Evolutionary conservation across 1,139 yeast species (phyloP).

Genomic region (Pichia sp.): DNA sequence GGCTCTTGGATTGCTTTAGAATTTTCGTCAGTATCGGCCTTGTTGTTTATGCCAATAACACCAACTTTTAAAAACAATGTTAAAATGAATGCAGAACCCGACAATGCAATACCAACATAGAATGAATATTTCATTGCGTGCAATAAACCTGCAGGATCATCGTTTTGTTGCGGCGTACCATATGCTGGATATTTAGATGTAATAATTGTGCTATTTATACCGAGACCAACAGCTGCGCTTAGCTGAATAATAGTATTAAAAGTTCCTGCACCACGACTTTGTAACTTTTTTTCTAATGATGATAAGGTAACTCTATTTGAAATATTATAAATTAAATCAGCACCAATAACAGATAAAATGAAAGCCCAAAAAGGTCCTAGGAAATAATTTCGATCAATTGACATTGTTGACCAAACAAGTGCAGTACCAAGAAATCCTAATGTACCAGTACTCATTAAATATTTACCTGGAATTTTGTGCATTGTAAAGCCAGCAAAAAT

Average conservation of each 20-base stretch:
- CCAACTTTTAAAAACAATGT: conserved; percentile 36
- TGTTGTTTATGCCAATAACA: conserved; percentile 19
- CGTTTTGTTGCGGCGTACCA: conserved; percentile 25
- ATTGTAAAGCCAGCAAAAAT: conserved; percentile 38
- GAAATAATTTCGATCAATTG: conserved; percentile 33
- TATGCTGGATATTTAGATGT: conserved; percentile 30
- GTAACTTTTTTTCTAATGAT: conserved; percentile 33
- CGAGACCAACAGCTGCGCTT: conserved; percentile 36
- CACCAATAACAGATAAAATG: conserved; percentile 36
- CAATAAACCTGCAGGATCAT: conserved; percentile 25
- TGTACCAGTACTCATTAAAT: conserved; percentile 33
- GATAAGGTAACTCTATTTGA: conserved; percentile 36
- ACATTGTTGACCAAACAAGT: conserved; percentile 36
- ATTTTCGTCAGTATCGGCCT: too few species aligned
- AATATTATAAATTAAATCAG: conserved; percentile 40
- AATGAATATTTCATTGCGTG: conserved; percentile 35
- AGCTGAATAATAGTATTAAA: conserved; percentile 38
- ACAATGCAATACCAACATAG: conserved; percentile 36
- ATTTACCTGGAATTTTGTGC: conserved; percentile 36
- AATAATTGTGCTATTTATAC: conserved; percentile 34
- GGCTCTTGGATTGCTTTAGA: too few species aligned
- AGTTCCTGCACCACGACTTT: conserved; percentile 41
- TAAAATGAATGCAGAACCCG: conserved; percentile 30
- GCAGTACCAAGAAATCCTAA: conserved; percentile 31
- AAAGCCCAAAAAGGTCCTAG: conserved; percentile 39